Evolutionary conservation across 208 protist genomes (phyloP), one percentile per base, ranked within the genome.

Genomic region (Acanthamoeba lenticulata): DNA sequence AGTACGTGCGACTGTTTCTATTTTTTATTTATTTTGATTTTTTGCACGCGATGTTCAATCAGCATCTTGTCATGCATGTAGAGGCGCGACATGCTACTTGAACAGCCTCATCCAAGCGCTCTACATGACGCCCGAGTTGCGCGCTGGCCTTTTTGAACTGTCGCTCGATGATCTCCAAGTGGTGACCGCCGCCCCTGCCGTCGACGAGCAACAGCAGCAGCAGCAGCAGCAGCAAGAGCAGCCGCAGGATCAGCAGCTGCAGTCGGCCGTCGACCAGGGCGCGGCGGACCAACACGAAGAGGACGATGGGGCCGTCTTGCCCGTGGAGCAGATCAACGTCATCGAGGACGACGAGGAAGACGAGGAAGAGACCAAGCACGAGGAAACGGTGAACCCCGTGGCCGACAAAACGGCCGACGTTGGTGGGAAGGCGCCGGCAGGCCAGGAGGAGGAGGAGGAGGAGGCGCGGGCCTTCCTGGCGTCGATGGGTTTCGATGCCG

Each of bases 21-120:
- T 52, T 52, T 72, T 55, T 74, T 81, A 34, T 92, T 55, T 47
- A 38, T 92, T 74, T n/a, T 69, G 6, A 45, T 13, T 91, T 72
- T 29, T 72, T 38, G 9, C 11, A 45, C 32, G 9, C 36, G 19
- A 9, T n/a, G 7, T 74, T 67, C 36, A 38, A 57, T 74, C 36
- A 38, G 6, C 81, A 45, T 72, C 15, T 72, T 21, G 1, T 57
- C 9, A 7, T 79, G 29, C 32, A 49, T 21, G 42, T 55, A 94
- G 94, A 94, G 95, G 95, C 67, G 95, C 95, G 0, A 96, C 95
- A 34, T 96, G 95, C 85, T 96, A 96, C 86, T n/a, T 96, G n/a
- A 96, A 96, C 91, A 95, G 94, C 29, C 40, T 96, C 9, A 67
- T 96, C 21, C 95, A 96, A 57, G 45, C 95, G 32, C 44, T 96